Conservation (phyloP, 805 yeast genomes). For the Myxozyma nipponensis region DNA sequence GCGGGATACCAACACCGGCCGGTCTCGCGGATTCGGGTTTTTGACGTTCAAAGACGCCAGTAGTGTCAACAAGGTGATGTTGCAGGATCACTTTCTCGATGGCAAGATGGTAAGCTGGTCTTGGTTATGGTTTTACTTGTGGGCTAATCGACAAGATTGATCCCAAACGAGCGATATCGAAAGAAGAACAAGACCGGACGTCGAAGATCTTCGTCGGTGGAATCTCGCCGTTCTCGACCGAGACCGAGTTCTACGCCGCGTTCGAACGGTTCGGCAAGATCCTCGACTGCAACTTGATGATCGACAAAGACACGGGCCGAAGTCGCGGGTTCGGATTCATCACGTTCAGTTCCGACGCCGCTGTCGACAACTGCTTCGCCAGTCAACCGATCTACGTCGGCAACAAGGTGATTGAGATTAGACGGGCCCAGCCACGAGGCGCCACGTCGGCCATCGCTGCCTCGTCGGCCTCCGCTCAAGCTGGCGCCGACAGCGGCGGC, state of each 20-base stretch:
- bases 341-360: constrained; percentile 90
- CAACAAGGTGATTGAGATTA: constrained; percentile 57
- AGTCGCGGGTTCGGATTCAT: constrained; percentile 97
- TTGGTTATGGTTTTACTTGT: background rate
- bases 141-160: constrained; percentile 50
- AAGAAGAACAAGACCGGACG: constrained; percentile 94
- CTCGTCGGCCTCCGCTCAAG: constrained; percentile 15
- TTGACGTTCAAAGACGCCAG: constrained; percentile 77
- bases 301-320: constrained; percentile 94
- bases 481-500: no score
- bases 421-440: constrained; percentile 44
- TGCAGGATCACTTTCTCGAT: constrained; percentile 81
- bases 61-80: constrained; percentile 81
- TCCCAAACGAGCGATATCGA: constrained; percentile 95
- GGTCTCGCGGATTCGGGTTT: constrained; percentile 93
- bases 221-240: constrained; percentile 88
- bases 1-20: constrained; percentile 81
- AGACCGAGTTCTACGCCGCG: constrained; percentile 79
- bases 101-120: constrained; percentile 61
- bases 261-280: constrained; percentile 86
- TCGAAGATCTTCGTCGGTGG: constrained; percentile 98
- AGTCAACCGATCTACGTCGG: constrained; percentile 78
- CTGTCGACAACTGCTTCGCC: constrained; percentile 83
- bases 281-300: constrained; percentile 94
- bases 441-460: constrained; percentile 9